phyloP scores from a whole-genome alignment of 352 stramenopile genomes.

The Phytophthora multivora region DNA sequence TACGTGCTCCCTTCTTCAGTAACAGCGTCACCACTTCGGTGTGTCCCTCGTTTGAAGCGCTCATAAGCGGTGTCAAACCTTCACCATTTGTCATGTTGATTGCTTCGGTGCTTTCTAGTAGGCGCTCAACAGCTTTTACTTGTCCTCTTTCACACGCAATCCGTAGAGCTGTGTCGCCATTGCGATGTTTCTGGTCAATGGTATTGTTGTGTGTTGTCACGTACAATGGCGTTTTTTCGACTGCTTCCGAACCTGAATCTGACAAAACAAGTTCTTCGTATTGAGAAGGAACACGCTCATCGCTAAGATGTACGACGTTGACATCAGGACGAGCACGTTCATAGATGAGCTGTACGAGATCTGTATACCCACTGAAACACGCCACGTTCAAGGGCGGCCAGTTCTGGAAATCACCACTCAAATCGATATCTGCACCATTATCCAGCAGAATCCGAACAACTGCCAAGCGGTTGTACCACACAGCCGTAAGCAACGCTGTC shows the following conservation, averaged over 20 bases:
- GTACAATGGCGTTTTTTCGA: not conserved
- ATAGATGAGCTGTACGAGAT: slow-evolving; percentile 26
- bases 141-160: slow-evolving; percentile 21
- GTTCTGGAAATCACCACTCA: slow-evolving; percentile 24
- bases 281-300: no score
- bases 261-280: not conserved
- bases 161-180: slow-evolving; percentile 22
- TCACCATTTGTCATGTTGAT: not conserved
- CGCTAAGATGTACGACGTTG: not conserved
- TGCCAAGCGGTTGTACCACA: slow-evolving; percentile 15
- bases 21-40: not conserved
- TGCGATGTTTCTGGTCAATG: slow-evolving; percentile 24
- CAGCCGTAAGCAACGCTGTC: slow-evolving; percentile 11
- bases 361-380: slow-evolving; percentile 27
- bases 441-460: slow-evolving; percentile 25
- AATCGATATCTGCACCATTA: slow-evolving; percentile 19
- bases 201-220: not conserved
- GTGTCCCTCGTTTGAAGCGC: slow-evolving; percentile 1
- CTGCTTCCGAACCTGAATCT: not conserved
- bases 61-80: slow-evolving; percentile 1
- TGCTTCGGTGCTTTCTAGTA: not conserved
- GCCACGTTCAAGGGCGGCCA: slow-evolving; percentile 16
- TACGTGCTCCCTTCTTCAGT: not conserved
- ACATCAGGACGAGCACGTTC: slow-evolving; percentile 2
- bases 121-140: slow-evolving; percentile 5